phyloP scores from a whole-genome alignment of 305 asterid species.

The Fraxinus sp. region DNA sequence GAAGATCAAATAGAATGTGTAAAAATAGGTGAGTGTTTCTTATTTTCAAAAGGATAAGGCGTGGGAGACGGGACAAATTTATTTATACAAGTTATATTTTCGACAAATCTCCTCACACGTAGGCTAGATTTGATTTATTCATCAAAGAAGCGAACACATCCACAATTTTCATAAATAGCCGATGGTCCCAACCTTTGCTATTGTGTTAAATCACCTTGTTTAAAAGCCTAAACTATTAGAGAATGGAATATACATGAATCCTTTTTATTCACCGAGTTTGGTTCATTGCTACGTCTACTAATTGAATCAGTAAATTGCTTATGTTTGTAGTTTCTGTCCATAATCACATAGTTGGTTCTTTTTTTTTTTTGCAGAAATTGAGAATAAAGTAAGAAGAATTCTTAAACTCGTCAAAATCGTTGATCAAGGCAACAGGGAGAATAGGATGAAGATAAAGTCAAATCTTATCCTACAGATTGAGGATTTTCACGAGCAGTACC shows the following conservation, averaged over 20 bases:
- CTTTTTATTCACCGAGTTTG: not conserved
- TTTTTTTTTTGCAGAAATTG: conserved; percentile 34
- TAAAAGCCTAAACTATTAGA: too few relatives aligned
- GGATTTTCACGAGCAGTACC: conserved; percentile 37
- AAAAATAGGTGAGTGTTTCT: not conserved
- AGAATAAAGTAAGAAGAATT: conserved; percentile 52
- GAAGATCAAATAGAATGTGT: conserved; percentile 23
- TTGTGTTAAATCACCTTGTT: not conserved
- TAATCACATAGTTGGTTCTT: not conserved
- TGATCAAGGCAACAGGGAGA: conserved; percentile 34
- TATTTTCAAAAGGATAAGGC: too few relatives aligned
- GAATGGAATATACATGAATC: not conserved
- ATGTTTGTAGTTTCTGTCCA: not conserved
- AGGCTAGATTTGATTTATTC: not conserved
- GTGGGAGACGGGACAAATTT: not conserved
- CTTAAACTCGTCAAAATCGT: conserved; percentile 43
- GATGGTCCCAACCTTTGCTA: not conserved
- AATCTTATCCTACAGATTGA: conserved; percentile 34
- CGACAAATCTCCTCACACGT: not conserved
- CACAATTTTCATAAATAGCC: not conserved
- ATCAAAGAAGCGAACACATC: not conserved
- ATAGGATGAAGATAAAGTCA: conserved; percentile 29
- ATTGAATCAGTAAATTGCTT: not conserved
- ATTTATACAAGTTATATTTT: not conserved
- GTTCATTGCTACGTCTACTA: not conserved